Base-by-base conservation (phyloP, 257 asterid genomes). In the Cinchona pubescens region DNA sequence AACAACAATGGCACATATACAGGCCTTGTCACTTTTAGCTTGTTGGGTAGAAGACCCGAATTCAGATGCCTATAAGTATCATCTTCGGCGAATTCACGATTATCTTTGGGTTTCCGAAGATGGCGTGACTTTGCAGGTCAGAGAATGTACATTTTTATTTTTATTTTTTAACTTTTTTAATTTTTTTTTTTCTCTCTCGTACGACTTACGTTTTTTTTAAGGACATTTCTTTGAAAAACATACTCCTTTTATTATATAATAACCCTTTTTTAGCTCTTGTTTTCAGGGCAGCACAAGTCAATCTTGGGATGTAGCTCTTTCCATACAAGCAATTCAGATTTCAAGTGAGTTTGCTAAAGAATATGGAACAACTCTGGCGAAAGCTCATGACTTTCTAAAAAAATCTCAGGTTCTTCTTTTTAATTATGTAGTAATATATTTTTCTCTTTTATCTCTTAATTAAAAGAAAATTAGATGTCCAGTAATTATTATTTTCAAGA, bases 11-110 rank as follows among this genome's bases (percentile, higher is more conserved):
- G 46, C 46, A 48, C 4, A 1, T 12, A 16, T 27, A 40, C 37
- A 86, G 88, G 86, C 71, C 30, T 63, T 85, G 32, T 85, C 86
- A 27, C 73, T 87, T 21, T 3, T 86, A 27, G 88, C 90, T 72
- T 86, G 92, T 34, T 89, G 95, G 92, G 92, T 85, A 23, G 95
- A 89, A 40, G 88, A 83, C 72, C 92, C 92, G 9, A 79, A 83
- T 51, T 85, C 89, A 0, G 83, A 75, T 7, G 86, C 85, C 0
- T 83, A 69, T 72, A 84, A 79, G 76, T 60, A 70, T 34, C 92
- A 89, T 75, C 82, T 89, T 42, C 86, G 86, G 11, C 85, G 92
- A 38, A 29, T 87, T 25, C 86, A 86, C 1, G 90, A 89, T 82
- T 87, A 84, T 72, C 70, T 86, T 23, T 89, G 91, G 92, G 58